These are phyloP conservation scores for Hymenoscyphus linearis DNA, from an alignment of 2,329 filamentous ascomycete genomes.

Conservation along the genomic window DNA sequence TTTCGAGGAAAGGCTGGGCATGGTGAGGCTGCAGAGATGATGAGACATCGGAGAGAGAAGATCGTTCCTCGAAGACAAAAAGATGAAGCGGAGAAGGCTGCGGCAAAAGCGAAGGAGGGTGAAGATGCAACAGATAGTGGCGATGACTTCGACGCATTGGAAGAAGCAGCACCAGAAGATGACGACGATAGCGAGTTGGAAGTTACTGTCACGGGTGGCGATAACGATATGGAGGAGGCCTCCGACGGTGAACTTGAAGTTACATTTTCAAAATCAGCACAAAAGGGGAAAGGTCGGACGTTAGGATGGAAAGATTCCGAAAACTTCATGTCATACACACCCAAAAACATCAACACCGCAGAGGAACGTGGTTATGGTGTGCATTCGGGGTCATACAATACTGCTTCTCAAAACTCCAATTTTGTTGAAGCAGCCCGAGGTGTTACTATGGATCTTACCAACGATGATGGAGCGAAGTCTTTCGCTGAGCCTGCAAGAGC, in stretches of 20 bases:
- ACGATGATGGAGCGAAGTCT: constrained; percentile 75
- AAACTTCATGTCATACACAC: constrained; percentile 95
- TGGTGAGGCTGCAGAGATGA: constrained; percentile 66
- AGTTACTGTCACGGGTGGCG: constrained; percentile 30
- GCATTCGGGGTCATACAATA: constrained; percentile 64
- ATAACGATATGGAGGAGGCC: constrained; percentile 51
- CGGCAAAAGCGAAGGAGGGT: constrained; percentile 33
- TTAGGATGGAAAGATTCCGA: constrained; percentile 76
- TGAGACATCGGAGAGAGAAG: constrained; percentile 65
- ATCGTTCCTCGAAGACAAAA: constrained; percentile 52
- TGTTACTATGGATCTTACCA: constrained; percentile 86
- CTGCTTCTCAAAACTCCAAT: constrained; percentile 50
- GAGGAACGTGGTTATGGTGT: constrained; percentile 94
- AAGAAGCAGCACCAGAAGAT: constrained; percentile 26
- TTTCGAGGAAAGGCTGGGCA: constrained; percentile 59
- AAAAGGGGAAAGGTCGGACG: constrained; percentile 48
- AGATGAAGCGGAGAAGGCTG: constrained; percentile 38
- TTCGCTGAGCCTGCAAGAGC: constrained; percentile 73
- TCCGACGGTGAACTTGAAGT: constrained; percentile 61
- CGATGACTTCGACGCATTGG: constrained; percentile 22
- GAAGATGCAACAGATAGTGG: constrained; percentile 10
- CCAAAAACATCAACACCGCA: constrained; percentile 70
- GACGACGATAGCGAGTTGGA: constrained; percentile 37
- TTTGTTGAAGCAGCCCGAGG: constrained; percentile 85
- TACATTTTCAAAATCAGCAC: constrained; percentile 58